These are phyloP conservation scores for Fusarium tupiense DNA, from an alignment of 2,329 filamentous ascomycete genomes.

Conservation along the genomic window DNA sequence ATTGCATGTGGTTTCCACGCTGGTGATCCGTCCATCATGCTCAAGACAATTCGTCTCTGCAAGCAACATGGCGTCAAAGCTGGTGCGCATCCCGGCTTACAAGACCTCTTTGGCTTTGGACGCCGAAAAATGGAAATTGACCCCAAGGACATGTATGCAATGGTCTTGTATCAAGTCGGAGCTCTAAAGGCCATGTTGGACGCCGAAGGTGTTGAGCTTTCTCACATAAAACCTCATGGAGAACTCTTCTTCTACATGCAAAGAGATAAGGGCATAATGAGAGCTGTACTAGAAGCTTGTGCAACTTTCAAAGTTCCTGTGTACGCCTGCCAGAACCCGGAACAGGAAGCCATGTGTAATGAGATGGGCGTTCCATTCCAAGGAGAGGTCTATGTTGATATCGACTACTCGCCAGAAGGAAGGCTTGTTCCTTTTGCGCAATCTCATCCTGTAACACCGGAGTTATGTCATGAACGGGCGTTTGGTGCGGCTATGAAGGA, in stretches of 20 bases:
- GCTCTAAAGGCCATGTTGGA: conserved; percentile 69
- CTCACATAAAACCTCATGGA: conserved; percentile 72
- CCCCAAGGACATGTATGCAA: conserved; percentile 65
- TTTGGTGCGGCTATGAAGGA: not conserved
- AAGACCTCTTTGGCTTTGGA: conserved; percentile 73
- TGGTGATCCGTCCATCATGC: conserved; percentile 72
- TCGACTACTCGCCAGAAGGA: not conserved
- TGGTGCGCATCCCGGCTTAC: conserved; percentile 72
- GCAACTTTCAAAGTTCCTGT: conserved; percentile 43
- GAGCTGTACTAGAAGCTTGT: conserved; percentile 43
- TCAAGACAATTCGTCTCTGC: conserved; percentile 65
- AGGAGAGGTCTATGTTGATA: not conserved
- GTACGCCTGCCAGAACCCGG: conserved; percentile 33
- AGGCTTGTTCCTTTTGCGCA: not conserved
- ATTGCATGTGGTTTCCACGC: conserved; percentile 69
- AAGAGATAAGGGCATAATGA: conserved; percentile 39
- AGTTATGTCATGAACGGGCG: not conserved
- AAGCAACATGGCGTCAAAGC: conserved; percentile 65
- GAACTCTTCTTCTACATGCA: conserved; percentile 59
- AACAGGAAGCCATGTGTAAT: not conserved
- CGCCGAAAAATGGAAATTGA: conserved; percentile 68
- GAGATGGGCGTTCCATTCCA: not conserved
- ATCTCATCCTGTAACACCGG: not conserved
- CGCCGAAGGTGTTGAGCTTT: conserved; percentile 62
- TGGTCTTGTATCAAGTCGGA: conserved; percentile 70